Evolutionary conservation across 148 eudicot genomes (phyloP), one percentile per base, ranked within the genome.

Genomic region (Dysphania ambrosioides): DNA sequence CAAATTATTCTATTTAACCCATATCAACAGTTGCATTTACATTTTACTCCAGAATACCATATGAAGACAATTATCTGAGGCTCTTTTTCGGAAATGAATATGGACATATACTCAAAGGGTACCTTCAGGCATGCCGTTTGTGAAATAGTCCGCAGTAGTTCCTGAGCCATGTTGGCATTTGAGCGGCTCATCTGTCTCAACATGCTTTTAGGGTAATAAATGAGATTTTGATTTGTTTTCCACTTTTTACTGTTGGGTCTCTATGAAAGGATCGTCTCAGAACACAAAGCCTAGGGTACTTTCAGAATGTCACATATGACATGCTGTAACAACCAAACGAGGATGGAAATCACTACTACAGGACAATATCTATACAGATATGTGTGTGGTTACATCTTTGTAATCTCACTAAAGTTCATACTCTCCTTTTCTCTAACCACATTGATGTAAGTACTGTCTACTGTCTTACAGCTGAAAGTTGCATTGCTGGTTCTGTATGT

Each of bases 81-180:
- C 87, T 87, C 61, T 91, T 94, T 80, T 94, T 94, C 75, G 97
- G 96, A 29, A 79, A 73, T 1, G 80, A 85, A 24, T 94, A 94
- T 64, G 91, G 71, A 5, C 89, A 85, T 94, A 91, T 84, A 89
- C 93, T 19, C 65, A 62, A 59, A 80, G 68, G 80, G 88, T 90
- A 65, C 80, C 86, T 72, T 91, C 96, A 68, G 98, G 98, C 21
- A 59, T 91, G 69, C 97, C 98, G n/a, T 90, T 94, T 81, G 90
- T 94, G 71, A 80, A 88, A 61, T 84, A 80, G 80, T 27, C 34
- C 41, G 18, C 41, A 1, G 0, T 34, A 9, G 36, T 18, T 7
- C 8, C 19, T 65, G 60, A 21, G 41, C 42, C 68, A 21, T 64
- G 30, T 8, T 64, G 68, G 26, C 12, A 64, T 19, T 8, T 19